Conservation (phyloP, 2,329 filamentous ascomycete species). For the Aspergillus sp. region DNA sequence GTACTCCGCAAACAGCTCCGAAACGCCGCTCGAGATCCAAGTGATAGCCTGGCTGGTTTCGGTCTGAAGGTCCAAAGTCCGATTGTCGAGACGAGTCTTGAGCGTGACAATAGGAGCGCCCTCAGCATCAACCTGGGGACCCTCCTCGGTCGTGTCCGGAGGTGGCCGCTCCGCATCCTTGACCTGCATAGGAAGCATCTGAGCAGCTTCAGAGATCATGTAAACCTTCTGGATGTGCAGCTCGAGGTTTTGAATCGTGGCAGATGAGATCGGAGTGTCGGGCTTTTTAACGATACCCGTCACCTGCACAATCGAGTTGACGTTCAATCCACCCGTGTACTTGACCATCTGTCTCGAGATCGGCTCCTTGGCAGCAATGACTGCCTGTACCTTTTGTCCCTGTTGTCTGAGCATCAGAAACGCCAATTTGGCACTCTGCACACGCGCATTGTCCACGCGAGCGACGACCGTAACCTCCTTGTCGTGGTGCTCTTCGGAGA, state of each 20-base stretch:
- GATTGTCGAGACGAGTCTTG: conserved; percentile 81
- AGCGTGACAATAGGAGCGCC: conserved; percentile 67
- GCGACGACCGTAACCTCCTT: conserved; percentile 69
- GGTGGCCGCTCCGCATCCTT: conserved; percentile 47
- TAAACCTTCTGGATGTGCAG: conserved; percentile 84
- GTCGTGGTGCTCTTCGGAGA: conserved; percentile 57
- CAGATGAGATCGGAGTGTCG: conserved; percentile 80
- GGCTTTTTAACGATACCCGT: conserved; percentile 77
- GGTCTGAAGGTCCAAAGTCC: conserved; percentile 83
- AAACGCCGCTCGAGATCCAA: conserved; percentile 58
- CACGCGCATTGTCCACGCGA: conserved; percentile 79
- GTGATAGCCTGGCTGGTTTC: conserved; percentile 88
- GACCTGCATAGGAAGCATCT: conserved; percentile 55
- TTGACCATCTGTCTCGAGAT: conserved; percentile 90
- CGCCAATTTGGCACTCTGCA: conserved; percentile 83
- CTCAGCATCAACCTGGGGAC: conserved; percentile 44
- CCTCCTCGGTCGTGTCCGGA: conserved; percentile 40
- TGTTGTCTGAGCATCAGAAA: conserved; percentile 81
- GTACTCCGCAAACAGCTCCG: conserved; percentile 69
- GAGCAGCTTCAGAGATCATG: conserved; percentile 60
- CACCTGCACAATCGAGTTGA: conserved; percentile 76
- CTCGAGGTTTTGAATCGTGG: conserved; percentile 71
- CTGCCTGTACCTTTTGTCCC: conserved; percentile 74
- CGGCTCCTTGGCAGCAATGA: conserved; percentile 57
- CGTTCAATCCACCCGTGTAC: conserved; percentile 66